phyloP scores from a whole-genome alignment of 768 basidiomycete genomes.

The Artomyces pyxidatus region DNA sequence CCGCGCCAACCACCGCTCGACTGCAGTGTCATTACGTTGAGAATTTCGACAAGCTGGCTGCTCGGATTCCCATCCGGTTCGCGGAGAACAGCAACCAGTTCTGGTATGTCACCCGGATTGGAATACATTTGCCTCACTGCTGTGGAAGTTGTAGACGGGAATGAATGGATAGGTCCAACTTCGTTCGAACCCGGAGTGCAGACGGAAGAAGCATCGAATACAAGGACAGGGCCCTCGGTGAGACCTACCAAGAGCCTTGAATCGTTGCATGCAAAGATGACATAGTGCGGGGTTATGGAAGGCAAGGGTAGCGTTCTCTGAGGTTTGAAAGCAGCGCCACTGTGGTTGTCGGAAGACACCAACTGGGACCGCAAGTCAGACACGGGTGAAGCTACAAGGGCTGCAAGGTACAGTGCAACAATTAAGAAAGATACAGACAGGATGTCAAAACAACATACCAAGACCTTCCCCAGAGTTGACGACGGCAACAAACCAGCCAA shows the following conservation, averaged over 20 bases:
- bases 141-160: constrained; percentile 32
- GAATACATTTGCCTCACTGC: constrained; percentile 47
- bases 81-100: constrained; percentile 54
- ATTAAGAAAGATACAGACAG: too few species aligned
- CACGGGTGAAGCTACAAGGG: constrained; percentile 53
- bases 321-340: constrained; percentile 37
- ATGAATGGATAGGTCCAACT: constrained; percentile 40
- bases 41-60: constrained; percentile 43
- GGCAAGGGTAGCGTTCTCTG: constrained; percentile 40
- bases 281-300: constrained; percentile 39
- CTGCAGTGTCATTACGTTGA: constrained; percentile 46
- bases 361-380: constrained; percentile 51
- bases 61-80: constrained; percentile 24
- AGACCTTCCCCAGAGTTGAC: constrained; percentile 26
- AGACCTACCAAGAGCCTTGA: constrained; percentile 52
- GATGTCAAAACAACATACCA: constrained; percentile 24
- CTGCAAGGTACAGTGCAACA: too few species aligned
- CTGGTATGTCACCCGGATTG: constrained; percentile 56
- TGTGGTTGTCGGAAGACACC: constrained; percentile 31
- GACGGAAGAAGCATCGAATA: constrained; percentile 49
- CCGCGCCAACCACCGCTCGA: constrained; percentile 47
- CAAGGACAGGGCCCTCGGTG: constrained; percentile 47
- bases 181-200: constrained; percentile 37
- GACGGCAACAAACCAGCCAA: constrained; percentile 67
- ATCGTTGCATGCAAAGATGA: constrained; percentile 53